These are phyloP conservation scores for Tolypocladium amazonense DNA, from an alignment of 2,329 filamentous ascomycete species.

Conservation along the genomic window DNA sequence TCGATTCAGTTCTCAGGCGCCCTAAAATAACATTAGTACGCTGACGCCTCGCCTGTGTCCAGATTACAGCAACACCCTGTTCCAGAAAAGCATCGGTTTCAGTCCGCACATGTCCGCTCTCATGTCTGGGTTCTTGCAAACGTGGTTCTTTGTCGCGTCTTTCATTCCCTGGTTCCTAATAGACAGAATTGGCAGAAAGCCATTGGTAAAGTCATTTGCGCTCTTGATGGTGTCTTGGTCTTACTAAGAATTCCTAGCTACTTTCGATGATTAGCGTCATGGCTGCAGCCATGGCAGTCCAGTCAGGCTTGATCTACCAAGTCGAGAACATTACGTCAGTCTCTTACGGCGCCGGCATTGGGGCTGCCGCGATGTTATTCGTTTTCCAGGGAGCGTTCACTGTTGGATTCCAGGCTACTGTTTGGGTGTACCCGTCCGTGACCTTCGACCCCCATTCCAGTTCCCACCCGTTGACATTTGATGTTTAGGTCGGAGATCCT, in stretches of 20 bases:
- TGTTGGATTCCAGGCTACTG: slow-evolving; percentile 24
- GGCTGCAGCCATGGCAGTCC: slow-evolving; percentile 28
- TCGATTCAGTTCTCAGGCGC: background rate
- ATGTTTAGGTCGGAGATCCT: slow-evolving; percentile 18
- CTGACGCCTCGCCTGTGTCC: background rate
- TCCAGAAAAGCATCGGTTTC: slow-evolving; percentile 32
- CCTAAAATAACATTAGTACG: background rate
- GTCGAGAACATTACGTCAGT: slow-evolving; percentile 22
- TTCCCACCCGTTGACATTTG: no score
- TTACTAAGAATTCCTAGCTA: slow-evolving; percentile 9
- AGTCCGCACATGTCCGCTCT: slow-evolving; percentile 32
- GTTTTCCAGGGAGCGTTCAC: slow-evolving; percentile 29
- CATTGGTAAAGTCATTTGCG: slow-evolving; percentile 14
- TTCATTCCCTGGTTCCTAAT: slow-evolving; percentile 36
- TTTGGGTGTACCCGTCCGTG: slow-evolving; percentile 21
- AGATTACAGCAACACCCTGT: slow-evolving; percentile 35
- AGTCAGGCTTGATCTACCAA: slow-evolving; percentile 28
- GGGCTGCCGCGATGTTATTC: slow-evolving; percentile 28
- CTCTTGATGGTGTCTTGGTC: background rate
- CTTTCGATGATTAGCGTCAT: slow-evolving; percentile 29
- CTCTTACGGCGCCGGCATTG: slow-evolving; percentile 22
- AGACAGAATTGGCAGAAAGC: slow-evolving; percentile 32
- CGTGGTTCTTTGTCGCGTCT: slow-evolving; percentile 29
- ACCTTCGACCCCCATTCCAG: background rate
- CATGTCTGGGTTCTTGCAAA: slow-evolving; percentile 42